A percentile compares a stretch with the other conserved stretches of the same genome.
phyloP scores from a whole-genome alignment of 805 yeast species.

The Kodamaea neixiangensis region DNA sequence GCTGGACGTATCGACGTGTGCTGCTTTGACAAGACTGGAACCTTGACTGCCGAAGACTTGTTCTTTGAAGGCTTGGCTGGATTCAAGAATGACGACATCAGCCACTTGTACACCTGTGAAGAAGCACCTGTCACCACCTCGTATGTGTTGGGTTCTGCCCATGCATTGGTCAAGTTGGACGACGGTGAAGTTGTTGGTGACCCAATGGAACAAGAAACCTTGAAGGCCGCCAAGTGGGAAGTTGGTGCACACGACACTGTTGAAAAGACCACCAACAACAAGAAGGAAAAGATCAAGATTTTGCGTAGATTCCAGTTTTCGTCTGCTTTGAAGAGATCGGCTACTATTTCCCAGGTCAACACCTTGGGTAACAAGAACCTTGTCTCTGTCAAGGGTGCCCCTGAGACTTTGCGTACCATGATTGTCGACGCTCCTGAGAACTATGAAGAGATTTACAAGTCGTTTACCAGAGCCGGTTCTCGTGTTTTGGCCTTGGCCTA shows the following conservation, averaged over 20 bases:
- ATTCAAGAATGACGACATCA: slow-evolving; percentile 48
- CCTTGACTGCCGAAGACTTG: slow-evolving; percentile 94
- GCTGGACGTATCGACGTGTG: slow-evolving; percentile 98
- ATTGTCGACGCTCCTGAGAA: slow-evolving; percentile 66
- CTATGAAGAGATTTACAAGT: slow-evolving; percentile 84
- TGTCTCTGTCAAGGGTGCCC: slow-evolving; percentile 96
- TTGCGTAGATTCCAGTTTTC: slow-evolving; percentile 96
- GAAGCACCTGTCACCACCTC: slow-evolving; percentile 73
- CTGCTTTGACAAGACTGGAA: slow-evolving; percentile 98
- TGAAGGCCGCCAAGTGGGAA: slow-evolving; percentile 83
- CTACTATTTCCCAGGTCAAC: slow-evolving; percentile 70
- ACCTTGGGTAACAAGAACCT: slow-evolving; percentile 50
- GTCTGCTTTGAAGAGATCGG: slow-evolving; percentile 91
- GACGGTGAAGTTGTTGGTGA: slow-evolving; percentile 99
- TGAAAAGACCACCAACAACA: slow-evolving; percentile 29
- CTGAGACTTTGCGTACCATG: slow-evolving; percentile 89
- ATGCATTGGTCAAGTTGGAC: slow-evolving; percentile 90
- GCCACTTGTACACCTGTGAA: slow-evolving; percentile 52
- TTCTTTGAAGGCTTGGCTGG: slow-evolving; percentile 97
- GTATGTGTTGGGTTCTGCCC: slow-evolving; percentile 88
- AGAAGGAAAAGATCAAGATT: slow-evolving; percentile 59
- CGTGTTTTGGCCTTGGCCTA: slow-evolving; percentile 96
- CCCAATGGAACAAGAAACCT: slow-evolving; percentile 97
- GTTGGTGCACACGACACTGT: slow-evolving; percentile 77
- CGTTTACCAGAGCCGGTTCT: slow-evolving; percentile 92